Evolutionary conservation across 2,329 filamentous ascomycete species (phyloP), one percentile per base, ranked within the genome.

Genomic region (Penicillium olsonii): DNA sequence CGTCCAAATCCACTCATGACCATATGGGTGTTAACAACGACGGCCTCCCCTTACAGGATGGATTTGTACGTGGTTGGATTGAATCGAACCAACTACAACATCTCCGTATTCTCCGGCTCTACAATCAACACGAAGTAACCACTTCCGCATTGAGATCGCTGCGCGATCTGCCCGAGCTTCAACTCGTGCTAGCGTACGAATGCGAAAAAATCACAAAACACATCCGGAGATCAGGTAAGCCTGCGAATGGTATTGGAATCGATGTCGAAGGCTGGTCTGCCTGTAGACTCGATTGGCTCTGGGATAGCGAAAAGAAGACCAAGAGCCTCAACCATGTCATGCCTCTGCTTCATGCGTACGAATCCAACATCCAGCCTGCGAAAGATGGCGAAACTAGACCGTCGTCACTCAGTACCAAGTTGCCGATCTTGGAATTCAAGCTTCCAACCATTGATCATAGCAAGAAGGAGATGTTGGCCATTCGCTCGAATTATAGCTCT

Each of bases 41-140:
- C 7, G 37, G 31, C 8, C 58, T 60, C 1, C 50, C 55, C 8
- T 51, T 76, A 27, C 68, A 66, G 43, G 69, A 75, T 51, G 66
- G 74, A 4, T 60, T 75, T 18, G 48, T 76, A 18, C 66, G 68
- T 45, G 66, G 67, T 12, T 77, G 74, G 74, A 56, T 68, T 19
- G 74, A 77, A 41, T 55, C 63, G 7, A 56, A 56, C 9, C 68
- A 68, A 5, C 72, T 76, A 47, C 60, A 63, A 37, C 63, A 74
- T 42, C 61, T 77, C 4, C 66, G 68, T 3, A 55, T 72, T 18
- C 45, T 77, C 26, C 57, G 68, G 35, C 52, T 76, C 34, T 59
- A 59, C 19, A 49, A 63, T 31, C 72, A 75, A 42, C 45, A 52
- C 6, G 48, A 64, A 4, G 24, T 75, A 2, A 68, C 67, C 4